Base-by-base conservation (phyloP, 164 flowering plant species). In the Houttuynia cordata region DNA sequence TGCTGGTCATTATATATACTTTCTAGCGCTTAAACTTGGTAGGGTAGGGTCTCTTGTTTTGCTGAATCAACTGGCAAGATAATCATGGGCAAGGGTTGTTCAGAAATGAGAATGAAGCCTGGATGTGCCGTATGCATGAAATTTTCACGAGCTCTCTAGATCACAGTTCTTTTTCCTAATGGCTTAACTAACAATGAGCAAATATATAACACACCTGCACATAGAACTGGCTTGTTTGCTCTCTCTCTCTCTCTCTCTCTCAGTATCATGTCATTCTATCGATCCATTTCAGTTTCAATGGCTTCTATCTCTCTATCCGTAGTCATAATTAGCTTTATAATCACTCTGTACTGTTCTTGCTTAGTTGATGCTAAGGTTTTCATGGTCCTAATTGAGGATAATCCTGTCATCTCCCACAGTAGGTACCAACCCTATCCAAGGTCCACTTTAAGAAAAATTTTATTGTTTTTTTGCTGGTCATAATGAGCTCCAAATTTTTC, bases 371-470 rank as follows among this genome's bases (percentile, higher is more conserved):
- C 76, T 49, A 75, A 80, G 56, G 78, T 78, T 22, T 66, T 70
- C 63, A 70, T 80, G 71, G 81, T 80, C 65, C 50, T 78, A 30
- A 71, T 78, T 78, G 80, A 80, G 50, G 79, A 66, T 40, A 78
- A 75, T 40, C 74, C 84, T 50, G 66, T 70, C 18, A 63, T 69
- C 42, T 66, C 70, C 37, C 56, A 50, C 67, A 63, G 65, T 60
- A 15, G 61, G 41, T 39, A 57, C 17, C 59, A 68, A 55, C 22
- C 51, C 12, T 61, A 53, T 49, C 22, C 53, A 14, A 75, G n/a
- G n/a, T n/a, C n/a, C n/a, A n/a, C n/a, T n/a, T n/a, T n/a, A n/a
- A n/a, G n/a, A n/a, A n/a, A n/a, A n/a, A n/a, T n/a, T n/a, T n/a
- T n/a, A n/a, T n/a, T n/a, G n/a, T n/a, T n/a, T n/a, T n/a, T n/a